Percentiles rank a stretch among this genome's conserved stretches.
Evolutionary conservation across 371 early-diverging fungal genomes (phyloP).

Genomic region (Apophysomyces variabilis): DNA sequence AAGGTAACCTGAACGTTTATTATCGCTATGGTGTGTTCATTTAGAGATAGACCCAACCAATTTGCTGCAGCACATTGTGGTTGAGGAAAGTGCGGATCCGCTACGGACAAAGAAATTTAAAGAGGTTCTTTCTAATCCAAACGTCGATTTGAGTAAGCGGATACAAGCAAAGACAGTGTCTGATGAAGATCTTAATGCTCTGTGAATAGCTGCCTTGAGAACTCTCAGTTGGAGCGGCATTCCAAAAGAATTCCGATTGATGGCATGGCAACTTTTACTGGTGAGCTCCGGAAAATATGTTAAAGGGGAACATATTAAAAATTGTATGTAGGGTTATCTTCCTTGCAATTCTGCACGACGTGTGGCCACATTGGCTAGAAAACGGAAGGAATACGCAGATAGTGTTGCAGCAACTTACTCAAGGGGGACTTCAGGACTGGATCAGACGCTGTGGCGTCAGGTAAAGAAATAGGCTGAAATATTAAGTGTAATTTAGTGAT

Average conservation of each 20-base stretch:
- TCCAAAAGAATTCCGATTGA: conserved; percentile 81
- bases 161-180: not conserved
- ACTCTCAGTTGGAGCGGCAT: conserved; percentile 93
- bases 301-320: not conserved
- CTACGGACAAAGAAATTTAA: conserved; percentile 64
- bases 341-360: conserved; percentile 87
- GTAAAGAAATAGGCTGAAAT: conserved; percentile 34
- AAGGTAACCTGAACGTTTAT: conserved; percentile 14
- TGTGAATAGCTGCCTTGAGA: conserved; percentile 58
- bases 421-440: conserved; percentile 79
- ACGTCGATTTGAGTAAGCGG: conserved; percentile 74
- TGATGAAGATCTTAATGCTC: not conserved
- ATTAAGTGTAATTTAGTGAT: not conserved
- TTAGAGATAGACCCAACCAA: conserved; percentile 25
- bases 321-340: conserved; percentile 70
- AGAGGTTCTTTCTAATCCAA: conserved; percentile 69
- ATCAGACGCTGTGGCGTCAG: conserved; percentile 91
- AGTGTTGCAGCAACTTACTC: conserved; percentile 80
- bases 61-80: conserved; percentile 17
- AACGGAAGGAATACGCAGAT: conserved; percentile 91
- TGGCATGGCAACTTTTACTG: conserved; percentile 91
- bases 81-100: conserved; percentile 34
- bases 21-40: not conserved
- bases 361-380: conserved; percentile 78
- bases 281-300: conserved; percentile 37